A percentile compares a stretch with the other conserved stretches of the same genome.
phyloP scores from a whole-genome alignment of 176 grass and related monocot species.

The Zoysia pacifica region DNA sequence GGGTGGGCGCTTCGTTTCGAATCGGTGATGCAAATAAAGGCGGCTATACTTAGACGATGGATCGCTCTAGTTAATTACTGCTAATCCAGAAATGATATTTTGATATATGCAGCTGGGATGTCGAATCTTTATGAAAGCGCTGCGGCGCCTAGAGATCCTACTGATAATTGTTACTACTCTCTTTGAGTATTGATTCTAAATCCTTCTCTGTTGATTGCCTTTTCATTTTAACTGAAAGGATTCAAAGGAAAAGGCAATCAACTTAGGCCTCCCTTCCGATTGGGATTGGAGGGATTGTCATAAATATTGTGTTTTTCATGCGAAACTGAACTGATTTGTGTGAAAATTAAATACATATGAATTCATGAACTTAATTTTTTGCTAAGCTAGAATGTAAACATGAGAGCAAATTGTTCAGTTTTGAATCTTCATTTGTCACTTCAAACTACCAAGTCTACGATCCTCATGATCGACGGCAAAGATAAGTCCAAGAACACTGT shows the following conservation, averaged over 20 bases:
- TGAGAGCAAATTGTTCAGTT: not conserved
- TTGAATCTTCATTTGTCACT: slow-evolving; percentile 41
- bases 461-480: slow-evolving; percentile 39
- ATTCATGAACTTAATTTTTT: not conserved
- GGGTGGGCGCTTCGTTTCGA: slow-evolving; percentile 17
- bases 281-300: no score
- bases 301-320: no score
- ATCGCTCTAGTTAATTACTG: not conserved
- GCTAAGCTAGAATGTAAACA: not conserved
- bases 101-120: not conserved
- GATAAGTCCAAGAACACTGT: slow-evolving; percentile 37
- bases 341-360: not conserved
- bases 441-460: slow-evolving; percentile 22
- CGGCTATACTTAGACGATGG: slow-evolving; percentile 3
- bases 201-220: not conserved
- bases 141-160: not conserved
- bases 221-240: not conserved
- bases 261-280: not conserved
- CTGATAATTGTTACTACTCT: not conserved
- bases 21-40: slow-evolving; percentile 11
- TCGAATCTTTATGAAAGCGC: not conserved
- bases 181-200: not conserved
- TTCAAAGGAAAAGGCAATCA: not conserved
- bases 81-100: not conserved
- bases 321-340: no score